A percentile compares a stretch with the other conserved stretches of the same genome.
Conservation (phyloP, 2,329 filamentous ascomycete species). For the Penicillium brevicompactum region DNA sequence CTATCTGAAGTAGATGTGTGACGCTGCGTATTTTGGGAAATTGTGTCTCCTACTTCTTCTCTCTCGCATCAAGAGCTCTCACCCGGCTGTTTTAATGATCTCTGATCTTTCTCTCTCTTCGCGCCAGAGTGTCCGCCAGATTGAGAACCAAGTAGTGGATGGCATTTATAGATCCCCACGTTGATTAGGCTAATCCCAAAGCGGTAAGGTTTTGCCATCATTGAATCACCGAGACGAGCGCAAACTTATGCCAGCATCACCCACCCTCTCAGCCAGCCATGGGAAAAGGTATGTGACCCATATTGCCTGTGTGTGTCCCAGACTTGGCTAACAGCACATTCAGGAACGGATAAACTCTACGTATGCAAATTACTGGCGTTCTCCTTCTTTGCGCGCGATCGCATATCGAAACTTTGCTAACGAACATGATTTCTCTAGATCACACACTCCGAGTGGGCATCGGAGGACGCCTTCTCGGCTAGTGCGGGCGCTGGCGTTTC, state of each 20-base stretch:
- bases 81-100: no score
- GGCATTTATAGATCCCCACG: neutral
- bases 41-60: no score
- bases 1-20: no score
- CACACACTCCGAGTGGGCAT: conserved; percentile 97
- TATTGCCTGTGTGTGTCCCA: neutral
- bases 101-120: no score
- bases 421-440: conserved; percentile 57
- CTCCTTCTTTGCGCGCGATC: neutral
- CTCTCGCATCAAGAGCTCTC: no score
- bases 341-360: conserved; percentile 55
- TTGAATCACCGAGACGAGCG: conserved; percentile 1
- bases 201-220: conserved; percentile 14
- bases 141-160: no score
- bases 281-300: conserved; percentile 42
- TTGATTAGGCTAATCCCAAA: conserved; percentile 2
- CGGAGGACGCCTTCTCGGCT: conserved; percentile 82
- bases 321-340: neutral
- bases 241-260: conserved; percentile 4
- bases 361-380: conserved; percentile 34
- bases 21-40: no score
- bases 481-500: conserved; percentile 69
- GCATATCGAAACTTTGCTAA: conserved; percentile 20
- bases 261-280: conserved; percentile 4
- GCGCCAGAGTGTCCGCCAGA: no score